Base-by-base conservation (phyloP, 2,329 filamentous ascomycete genomes). In the Fragosphaeria purpurea region DNA sequence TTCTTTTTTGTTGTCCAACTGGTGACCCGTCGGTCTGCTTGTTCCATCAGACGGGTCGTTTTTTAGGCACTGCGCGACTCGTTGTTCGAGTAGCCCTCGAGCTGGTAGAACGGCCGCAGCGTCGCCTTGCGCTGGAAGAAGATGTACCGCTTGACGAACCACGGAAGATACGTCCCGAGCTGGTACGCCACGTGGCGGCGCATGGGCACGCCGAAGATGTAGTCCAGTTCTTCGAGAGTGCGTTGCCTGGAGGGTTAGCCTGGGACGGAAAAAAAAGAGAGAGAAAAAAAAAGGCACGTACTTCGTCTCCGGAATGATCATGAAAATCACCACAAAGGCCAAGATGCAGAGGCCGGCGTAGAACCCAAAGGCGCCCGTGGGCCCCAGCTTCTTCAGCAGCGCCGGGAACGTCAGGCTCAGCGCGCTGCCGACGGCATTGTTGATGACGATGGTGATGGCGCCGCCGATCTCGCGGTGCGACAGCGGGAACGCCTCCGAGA, bases 391-490 rank as follows among this genome's bases (percentile, higher is more conserved):
- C 5, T 13, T 12, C 32, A 48, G 47, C 11, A 53, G 37, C 4
- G 44, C 41, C 7, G 50, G 47, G 11, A 49, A 49, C 9, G 48
- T 48, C 22, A 50, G 39, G 37, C 44, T n/a, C 5, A 50, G 41
- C 22, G 80, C 80, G 1, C 75, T 71, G 0, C 75, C 77, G 70
- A 74, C 80, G 59, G 75, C 73, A 11, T 83, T 70, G 57, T 79
- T 83, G 2, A 80, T 84, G 1, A 82, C 80, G n/a, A 85, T 81
- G 7, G 80, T 77, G 65, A 75, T 84, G 1, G 74, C 75, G 82
- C 86, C 86, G 50, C 83, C 83, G 32, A 85, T 74, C 61, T 86
- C 83, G 59, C 83, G 75, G 62, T 86, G 82, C 1, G 80, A 83
- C 2, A 86, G 72, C 0, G 83, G 83, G 61, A 83, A 86, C 3